These are phyloP conservation scores for Myochromella boudieri DNA, from an alignment of 768 basidiomycete species.

Conservation along the genomic window DNA sequence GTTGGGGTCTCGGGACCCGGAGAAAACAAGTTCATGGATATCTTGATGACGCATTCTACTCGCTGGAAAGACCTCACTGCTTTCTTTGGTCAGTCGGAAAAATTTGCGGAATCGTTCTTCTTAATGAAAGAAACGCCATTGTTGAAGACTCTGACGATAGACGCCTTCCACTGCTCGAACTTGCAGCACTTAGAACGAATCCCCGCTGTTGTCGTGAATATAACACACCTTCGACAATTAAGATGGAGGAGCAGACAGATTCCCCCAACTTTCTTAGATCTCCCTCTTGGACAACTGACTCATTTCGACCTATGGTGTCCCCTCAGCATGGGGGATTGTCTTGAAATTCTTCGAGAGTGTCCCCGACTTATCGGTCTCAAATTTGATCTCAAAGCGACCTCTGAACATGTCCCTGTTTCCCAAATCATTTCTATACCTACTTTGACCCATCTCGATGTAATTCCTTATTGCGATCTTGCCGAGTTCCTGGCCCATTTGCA, in stretches of 20 bases:
- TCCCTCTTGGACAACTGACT: neutral
- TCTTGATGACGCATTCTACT: neutral
- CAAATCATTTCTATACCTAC: neutral
- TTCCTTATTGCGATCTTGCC: slow-evolving; percentile 1
- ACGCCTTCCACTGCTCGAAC: neutral
- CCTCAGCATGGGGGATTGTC: slow-evolving; percentile 1
- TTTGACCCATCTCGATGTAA: slow-evolving; percentile 2
- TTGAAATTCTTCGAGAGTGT: neutral
- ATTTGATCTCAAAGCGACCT: slow-evolving; percentile 1
- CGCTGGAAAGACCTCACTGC: slow-evolving; percentile 4
- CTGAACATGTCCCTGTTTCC: neutral
- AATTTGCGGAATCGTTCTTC: neutral
- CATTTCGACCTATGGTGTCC: slow-evolving; percentile 6
- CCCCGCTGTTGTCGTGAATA: neutral
- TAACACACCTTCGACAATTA: neutral
- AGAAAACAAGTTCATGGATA: slow-evolving; percentile 3
- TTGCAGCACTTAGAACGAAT: neutral
- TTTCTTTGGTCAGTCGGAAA: neutral
- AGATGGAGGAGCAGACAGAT: slow-evolving; percentile 1
- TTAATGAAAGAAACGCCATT: neutral
- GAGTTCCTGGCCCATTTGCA: slow-evolving; percentile 4
- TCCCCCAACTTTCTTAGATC: neutral
- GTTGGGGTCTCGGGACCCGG: neutral
- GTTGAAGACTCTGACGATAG: slow-evolving; percentile 2
- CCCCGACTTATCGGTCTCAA: neutral